These are phyloP conservation scores for Asterella californica DNA, from an alignment of 225 moss, liverwort and hornwort species.

Conservation along the genomic window DNA sequence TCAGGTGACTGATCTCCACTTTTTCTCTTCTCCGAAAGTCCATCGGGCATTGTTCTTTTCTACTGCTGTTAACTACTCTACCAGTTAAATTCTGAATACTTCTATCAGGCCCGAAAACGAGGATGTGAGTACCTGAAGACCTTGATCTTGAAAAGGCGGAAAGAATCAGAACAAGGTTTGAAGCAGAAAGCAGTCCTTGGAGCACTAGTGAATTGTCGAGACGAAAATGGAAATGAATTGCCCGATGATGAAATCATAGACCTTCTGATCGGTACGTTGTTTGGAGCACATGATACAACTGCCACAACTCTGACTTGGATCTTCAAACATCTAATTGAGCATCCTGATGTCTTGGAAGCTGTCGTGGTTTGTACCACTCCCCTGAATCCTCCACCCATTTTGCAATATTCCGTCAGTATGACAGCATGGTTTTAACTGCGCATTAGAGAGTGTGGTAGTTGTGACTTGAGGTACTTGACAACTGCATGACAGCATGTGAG, in stretches of 20 bases:
- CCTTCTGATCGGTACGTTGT: conserved; percentile 39
- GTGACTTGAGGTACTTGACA: no score
- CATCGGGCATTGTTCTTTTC: neutral
- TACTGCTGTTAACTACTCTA: neutral
- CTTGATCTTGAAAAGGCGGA: conserved; percentile 31
- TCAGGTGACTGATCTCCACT: conserved; percentile 21
- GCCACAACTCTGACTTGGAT: conserved; percentile 42
- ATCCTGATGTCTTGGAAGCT: conserved; percentile 29
- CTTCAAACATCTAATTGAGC: conserved; percentile 38
- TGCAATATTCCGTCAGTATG: neutral
- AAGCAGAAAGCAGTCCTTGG: conserved; percentile 35
- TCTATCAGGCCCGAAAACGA: conserved; percentile 18
- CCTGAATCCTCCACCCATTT: neutral
- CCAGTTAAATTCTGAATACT: neutral
- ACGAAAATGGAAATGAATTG: conserved; percentile 24
- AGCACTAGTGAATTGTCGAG: conserved; percentile 32
- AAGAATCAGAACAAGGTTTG: conserved; percentile 19
- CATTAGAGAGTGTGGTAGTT: no score
- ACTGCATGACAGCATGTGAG: neutral
- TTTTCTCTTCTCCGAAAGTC: neutral
- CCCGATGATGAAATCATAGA: conserved; percentile 40
- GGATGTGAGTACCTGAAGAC: conserved; percentile 29
- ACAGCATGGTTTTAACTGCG: no score
- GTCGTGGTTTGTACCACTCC: conserved; percentile 27
- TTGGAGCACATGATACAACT: conserved; percentile 49